Base-by-base conservation (phyloP, 2,329 filamentous ascomycete species). In the Sclerotinia nivalis region DNA sequence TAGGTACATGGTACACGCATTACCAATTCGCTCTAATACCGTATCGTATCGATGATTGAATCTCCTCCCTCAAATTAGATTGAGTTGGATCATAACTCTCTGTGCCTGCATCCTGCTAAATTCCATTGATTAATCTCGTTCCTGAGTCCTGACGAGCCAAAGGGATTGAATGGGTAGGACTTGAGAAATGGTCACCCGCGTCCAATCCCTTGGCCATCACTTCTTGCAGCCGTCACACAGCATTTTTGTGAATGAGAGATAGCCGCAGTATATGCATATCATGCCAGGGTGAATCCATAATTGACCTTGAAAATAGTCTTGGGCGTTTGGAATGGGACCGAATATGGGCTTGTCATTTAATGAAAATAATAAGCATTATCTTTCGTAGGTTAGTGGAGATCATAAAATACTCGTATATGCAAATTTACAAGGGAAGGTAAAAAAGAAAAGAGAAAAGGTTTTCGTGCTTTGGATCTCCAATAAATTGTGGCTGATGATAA, bases 311-410 rank as follows among this genome's bases (percentile, higher is more conserved):
- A 31, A 54, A 28, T 54, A 55, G n/a, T 37, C 18, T 28, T 49
- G 45, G 34, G 47, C 13, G 28, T 50, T 62, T n/a, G 66, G 55
- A 62, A 68, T 58, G 49, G 55, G 55, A 61, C 66, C 56, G 55
- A 54, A 45, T 45, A 37, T 45, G 52, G 31, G 43, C 55, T 56
- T 31, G 56, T 61, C 66, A 60, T 62, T 68, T 62, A 25, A 45
- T 60, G 43, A 31, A 31, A 31, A 22, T 2, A 34, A 49, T 37
- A 65, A 65, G 61, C 47, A 65, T 65, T 65, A 18, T 49, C 43
- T 62, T 9, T 45, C 25, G 64, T 66, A 43, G 64, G 37, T 22
- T 55, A 47, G 50, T 56, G 64, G 64, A 43, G 37, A 62, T 22
- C 18, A 55, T 66, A 31, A 54, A 52, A 20, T 37, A 18, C n/a